Percentiles rank a stretch among this genome's conserved stretches.
Evolutionary conservation across 208 protist genomes (phyloP).

Genomic region (Wallacemonas sp.): DNA sequence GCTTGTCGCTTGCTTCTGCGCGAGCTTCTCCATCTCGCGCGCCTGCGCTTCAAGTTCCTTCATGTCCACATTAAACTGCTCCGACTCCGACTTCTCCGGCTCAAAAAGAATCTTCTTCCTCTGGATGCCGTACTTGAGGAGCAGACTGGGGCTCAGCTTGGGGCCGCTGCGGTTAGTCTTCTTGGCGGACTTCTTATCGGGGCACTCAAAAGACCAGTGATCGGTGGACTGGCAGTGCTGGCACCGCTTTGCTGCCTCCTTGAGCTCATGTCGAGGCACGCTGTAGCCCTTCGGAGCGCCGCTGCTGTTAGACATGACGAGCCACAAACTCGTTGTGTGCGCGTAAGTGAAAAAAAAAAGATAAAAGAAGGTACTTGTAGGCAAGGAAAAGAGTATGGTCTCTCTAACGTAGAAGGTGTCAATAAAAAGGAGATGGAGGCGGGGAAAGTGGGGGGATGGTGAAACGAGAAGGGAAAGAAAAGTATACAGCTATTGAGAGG

Average conservation of each 20-base stretch:
- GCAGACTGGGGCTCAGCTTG: constrained; percentile 71
- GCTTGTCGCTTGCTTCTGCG: not conserved
- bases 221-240: constrained; percentile 64
- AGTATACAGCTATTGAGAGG: no score
- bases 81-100: constrained; percentile 62
- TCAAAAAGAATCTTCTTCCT: constrained; percentile 58
- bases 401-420: no score
- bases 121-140: constrained; percentile 80
- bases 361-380: no score
- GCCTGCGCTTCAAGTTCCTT: constrained; percentile 36
- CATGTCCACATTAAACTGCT: constrained; percentile 53
- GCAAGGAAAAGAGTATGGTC: no score
- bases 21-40: constrained; percentile 28
- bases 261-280: constrained; percentile 56
- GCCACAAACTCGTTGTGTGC: not conserved
- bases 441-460: no score
- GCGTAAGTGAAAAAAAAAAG: no score
- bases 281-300: constrained; percentile 84
- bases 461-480: no score
- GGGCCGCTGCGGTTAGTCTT: constrained; percentile 26
- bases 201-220: constrained; percentile 89
- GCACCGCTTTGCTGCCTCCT: constrained; percentile 34
- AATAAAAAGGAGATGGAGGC: no score
- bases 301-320: constrained; percentile 59
- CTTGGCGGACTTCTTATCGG: constrained; percentile 23